Evolutionary conservation across 2,329 filamentous ascomycete species (phyloP), one percentile per base, ranked within the genome.

Genomic region (Monilinia polystroma): DNA sequence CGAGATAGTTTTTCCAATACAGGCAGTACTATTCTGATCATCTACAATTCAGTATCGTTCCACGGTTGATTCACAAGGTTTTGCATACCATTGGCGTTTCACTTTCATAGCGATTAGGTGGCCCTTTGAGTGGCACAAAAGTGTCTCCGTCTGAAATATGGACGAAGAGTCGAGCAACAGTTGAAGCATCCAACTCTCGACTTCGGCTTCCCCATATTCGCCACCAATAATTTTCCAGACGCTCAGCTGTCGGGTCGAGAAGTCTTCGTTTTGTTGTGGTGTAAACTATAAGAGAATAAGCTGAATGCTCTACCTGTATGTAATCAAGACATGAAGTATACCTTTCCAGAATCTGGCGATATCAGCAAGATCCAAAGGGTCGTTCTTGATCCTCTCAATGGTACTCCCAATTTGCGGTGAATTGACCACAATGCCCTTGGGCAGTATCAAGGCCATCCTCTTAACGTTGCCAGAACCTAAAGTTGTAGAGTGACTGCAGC

Each of bases 191-290:
- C 58, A 87, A 78, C 64, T 80, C 74, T 45, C 82, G 71, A 53
- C 67, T 67, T 60, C 69, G 68, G 68, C 86, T 88, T 45, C 85
- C 85, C 81, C 85, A 85, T 64, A 88, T 84, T 72, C 87, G 85
- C 83, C 85, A 88, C 86, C 86, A 89, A 71, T 87, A 87, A 72
- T 87, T 85, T 73, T 88, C 86, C 26, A 88, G 77, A 23, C 86
- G 84, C 67, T 83, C 83, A 38, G 85, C 85, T 3, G 85, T 88
- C n/a, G 86, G 86, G 71, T 88, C 85, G 68, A 82, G 80, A 43
- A 87, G 80, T 70, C 81, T 82, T 72, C 84, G 83, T 69, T 84
- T 83, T 20, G 84, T 88, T 41, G 81, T 85, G 14, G 85, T 86
- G 71, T 87, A 88, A 6, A 86, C 86, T 88, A 69, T 67, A 26